phyloP scores from a whole-genome alignment of 257 asterid species.

The Solanum megistacrolobum region DNA sequence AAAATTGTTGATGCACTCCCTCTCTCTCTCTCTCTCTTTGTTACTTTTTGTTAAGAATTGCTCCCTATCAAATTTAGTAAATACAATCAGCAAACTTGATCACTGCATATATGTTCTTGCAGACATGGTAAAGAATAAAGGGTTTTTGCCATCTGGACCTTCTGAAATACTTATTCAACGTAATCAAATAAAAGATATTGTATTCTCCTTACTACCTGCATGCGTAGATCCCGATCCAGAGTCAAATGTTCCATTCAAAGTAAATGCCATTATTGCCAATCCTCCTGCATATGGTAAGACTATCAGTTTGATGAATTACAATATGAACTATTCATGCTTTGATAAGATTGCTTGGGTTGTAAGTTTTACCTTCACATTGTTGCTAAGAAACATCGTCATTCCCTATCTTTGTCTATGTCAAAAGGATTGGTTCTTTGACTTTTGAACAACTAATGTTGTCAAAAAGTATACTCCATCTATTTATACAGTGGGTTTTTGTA shows the following conservation, averaged over 20 bases:
- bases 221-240: conserved; percentile 62
- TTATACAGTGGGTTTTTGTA: neutral
- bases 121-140: conserved; percentile 95
- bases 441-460: neutral
- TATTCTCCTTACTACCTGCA: conserved; percentile 72
- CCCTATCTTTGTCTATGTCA: neutral
- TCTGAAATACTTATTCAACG: conserved; percentile 70
- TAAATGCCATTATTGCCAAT: conserved; percentile 79
- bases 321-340: neutral
- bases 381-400: neutral
- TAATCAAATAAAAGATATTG: conserved; percentile 58
- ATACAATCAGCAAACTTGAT: neutral
- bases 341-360: neutral
- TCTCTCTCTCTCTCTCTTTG: neutral
- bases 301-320: neutral
- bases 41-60: neutral
- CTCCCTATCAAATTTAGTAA: neutral
- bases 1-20: neutral
- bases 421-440: neutral
- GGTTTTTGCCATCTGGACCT: conserved; percentile 91
- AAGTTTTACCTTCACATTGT: neutral
- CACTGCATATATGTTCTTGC: conserved; percentile 3
- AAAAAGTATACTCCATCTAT: neutral
- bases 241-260: conserved; percentile 47
- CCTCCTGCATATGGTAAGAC: conserved; percentile 92